phyloP scores from a whole-genome alignment of 106 monocot genomes.

The Acorus calamus region DNA sequence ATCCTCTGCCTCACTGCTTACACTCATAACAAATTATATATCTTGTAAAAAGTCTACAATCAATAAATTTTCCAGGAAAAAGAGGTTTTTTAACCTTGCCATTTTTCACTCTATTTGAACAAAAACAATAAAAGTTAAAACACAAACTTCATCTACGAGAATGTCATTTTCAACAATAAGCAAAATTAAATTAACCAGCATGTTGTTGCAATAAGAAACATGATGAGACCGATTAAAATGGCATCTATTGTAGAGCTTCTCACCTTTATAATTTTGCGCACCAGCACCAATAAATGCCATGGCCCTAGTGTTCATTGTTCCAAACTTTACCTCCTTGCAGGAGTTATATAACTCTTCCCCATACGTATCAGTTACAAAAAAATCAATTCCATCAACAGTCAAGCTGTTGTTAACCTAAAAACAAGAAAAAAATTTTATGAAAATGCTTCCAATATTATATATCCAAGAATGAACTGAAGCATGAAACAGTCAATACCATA shows the following conservation, averaged over 20 bases:
- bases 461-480: not conserved
- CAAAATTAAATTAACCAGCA: too few relatives aligned
- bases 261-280: slow-evolving; percentile 82
- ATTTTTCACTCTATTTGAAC: too few relatives aligned
- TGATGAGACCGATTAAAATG: too few relatives aligned
- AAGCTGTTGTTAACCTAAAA: slow-evolving; percentile 54
- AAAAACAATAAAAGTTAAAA: too few relatives aligned
- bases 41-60: too few relatives aligned
- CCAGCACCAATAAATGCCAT: slow-evolving; percentile 94
- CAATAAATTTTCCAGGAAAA: too few relatives aligned
- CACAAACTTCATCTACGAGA: too few relatives aligned
- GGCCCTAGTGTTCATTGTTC: slow-evolving; percentile 81
- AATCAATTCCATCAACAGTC: slow-evolving; percentile 84
- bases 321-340: slow-evolving; percentile 99
- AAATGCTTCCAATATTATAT: not conserved
- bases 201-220: too few relatives aligned
- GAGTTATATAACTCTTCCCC: slow-evolving; percentile 72
- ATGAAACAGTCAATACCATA: not conserved
- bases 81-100: too few relatives aligned
- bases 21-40: too few relatives aligned
- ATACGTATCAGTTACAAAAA: slow-evolving; percentile 44
- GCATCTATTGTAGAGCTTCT: not conserved
- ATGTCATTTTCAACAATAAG: too few relatives aligned
- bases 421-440: not conserved
- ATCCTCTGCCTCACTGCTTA: too few relatives aligned